These are phyloP conservation scores for Leishmania braziliensis DNA, from an alignment of 208 protist genomes.

Conservation along the genomic window DNA sequence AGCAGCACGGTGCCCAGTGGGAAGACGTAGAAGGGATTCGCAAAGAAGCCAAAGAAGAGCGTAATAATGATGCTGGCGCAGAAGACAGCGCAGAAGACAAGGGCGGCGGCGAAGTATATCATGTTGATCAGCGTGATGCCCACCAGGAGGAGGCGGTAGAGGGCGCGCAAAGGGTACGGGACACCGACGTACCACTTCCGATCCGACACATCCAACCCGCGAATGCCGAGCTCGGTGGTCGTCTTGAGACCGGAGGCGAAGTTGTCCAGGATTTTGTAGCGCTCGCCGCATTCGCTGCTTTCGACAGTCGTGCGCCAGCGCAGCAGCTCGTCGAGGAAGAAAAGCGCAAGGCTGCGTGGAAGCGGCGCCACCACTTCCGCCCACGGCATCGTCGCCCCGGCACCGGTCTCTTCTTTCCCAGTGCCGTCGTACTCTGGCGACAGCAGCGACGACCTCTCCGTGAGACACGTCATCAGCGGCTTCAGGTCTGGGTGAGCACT, in stretches of 20 bases:
- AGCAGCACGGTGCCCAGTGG: slow-evolving; percentile 51
- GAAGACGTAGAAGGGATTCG: slow-evolving; percentile 59
- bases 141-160: slow-evolving; percentile 40
- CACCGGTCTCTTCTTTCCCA: neutral
- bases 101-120: slow-evolving; percentile 51
- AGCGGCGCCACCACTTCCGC: slow-evolving; percentile 35
- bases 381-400: slow-evolving; percentile 34
- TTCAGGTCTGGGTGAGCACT: slow-evolving; percentile 14
- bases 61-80: slow-evolving; percentile 44
- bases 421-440: slow-evolving; percentile 6
- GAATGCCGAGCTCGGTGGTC: slow-evolving; percentile 10
- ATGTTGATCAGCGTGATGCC: slow-evolving; percentile 42
- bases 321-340: slow-evolving; percentile 72
- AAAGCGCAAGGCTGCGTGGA: slow-evolving; percentile 36
- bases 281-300: slow-evolving; percentile 36
- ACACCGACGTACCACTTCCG: slow-evolving; percentile 58
- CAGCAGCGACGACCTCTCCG: slow-evolving; percentile 13
- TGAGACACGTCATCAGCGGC: slow-evolving; percentile 47
- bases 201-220: slow-evolving; percentile 34
- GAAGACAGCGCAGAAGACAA: slow-evolving; percentile 56
- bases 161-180: slow-evolving; percentile 40
- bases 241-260: slow-evolving; percentile 24
- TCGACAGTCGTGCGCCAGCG: slow-evolving; percentile 50
- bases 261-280: slow-evolving; percentile 43
- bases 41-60: slow-evolving; percentile 66